Evolutionary conservation across 306 rosid species (phyloP), one percentile per base, ranked within the genome.

Genomic region (Vigna radiata): DNA sequence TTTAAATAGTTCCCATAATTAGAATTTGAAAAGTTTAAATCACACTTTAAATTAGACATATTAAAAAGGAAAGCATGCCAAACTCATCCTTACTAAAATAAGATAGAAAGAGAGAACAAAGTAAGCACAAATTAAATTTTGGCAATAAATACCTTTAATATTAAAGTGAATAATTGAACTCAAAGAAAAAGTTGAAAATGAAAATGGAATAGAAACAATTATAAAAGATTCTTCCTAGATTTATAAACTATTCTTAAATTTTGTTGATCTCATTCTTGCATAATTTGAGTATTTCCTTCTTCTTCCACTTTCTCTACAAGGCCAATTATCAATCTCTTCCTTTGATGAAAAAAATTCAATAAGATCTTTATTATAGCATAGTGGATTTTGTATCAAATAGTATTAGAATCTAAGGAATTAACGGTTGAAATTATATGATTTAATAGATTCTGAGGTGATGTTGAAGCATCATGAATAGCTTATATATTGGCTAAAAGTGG

Each of bases 371-470:
- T 33, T 36, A 4, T 13, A 18, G 31, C 68, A 43, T 43, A 43
- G 16, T 43, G 17, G 8, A 4, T 37, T 37, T 19, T 4, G 41
- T 11, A 43, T 18, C 2, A 43, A 59, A 43, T 59, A 58, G 55
- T 59, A 10, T 13, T 9, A 74, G 59, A 59, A 60, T 74, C 60
- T 46, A 29, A 60, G 1, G 59, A 74, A 74, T 46, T 73, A 27
- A 59, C 12, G 47, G 48, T 44, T 60, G 29, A 31, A 46, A 74
- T 60, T 74, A 33, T 3, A 6, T 46, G 70, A 66, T 66, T 66
- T 66, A 41, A 66, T 41, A 19, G 52, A 66, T 66, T 41, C 53
- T 19, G 11, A 66, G 15, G 71, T 66, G 71, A 66, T 41, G 71
- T 43, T 41, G 71, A 43, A 66, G 53, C 71, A 66, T 66, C 36